phyloP scores from a whole-genome alignment of 164 flowering plant genomes.

The Chimonanthus praecox region DNA sequence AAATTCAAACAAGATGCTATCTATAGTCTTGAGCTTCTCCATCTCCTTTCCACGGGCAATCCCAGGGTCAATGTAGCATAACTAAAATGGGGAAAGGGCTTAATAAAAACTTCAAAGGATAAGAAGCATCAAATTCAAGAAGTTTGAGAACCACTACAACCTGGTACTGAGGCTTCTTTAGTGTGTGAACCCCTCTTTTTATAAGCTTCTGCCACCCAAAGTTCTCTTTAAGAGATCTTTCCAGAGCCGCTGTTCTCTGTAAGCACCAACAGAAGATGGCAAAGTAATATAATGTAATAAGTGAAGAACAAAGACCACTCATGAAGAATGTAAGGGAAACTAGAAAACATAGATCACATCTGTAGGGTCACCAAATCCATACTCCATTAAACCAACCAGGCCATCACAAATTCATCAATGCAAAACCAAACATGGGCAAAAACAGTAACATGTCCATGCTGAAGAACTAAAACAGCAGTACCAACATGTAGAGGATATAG shows the following conservation, averaged over 20 bases:
- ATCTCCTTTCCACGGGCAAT: slow-evolving; percentile 54
- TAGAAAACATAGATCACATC: background rate
- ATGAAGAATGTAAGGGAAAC: background rate
- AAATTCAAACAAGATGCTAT: slow-evolving; percentile 28
- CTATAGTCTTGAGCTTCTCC: slow-evolving; percentile 64
- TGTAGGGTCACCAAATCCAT: background rate
- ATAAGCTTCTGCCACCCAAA: slow-evolving; percentile 73
- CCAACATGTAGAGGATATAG: background rate
- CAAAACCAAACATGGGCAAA: background rate
- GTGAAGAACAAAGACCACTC: background rate
- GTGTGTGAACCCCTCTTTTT: slow-evolving; percentile 82
- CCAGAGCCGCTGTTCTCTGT: slow-evolving; percentile 61
- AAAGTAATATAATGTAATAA: background rate
- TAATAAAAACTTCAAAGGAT: background rate
- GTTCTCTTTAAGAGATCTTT: slow-evolving; percentile 52
- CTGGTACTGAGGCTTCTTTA: slow-evolving; percentile 85
- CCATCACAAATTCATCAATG: background rate
- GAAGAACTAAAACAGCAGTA: background rate
- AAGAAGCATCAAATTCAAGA: background rate
- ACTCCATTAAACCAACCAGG: too few species aligned
- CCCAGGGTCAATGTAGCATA: slow-evolving; percentile 70
- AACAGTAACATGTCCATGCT: background rate
- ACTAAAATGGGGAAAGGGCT: slow-evolving; percentile 29
- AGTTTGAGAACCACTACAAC: slow-evolving; percentile 24
- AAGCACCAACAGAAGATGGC: slow-evolving; percentile 8